phyloP scores from a whole-genome alignment of 176 grass and related monocot genomes.

The Zea luxurians region DNA sequence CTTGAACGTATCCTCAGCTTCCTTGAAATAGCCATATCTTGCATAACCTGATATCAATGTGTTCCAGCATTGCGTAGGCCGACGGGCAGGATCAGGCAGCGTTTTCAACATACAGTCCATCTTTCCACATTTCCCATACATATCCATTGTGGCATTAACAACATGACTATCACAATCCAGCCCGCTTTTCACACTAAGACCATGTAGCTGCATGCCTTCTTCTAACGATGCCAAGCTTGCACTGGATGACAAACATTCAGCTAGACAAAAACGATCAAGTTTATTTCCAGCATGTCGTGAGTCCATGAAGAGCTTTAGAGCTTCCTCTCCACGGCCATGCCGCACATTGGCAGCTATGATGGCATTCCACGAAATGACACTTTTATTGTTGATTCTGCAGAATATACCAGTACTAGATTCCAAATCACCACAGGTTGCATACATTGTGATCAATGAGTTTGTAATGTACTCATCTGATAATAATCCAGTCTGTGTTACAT shows the following conservation, averaged over 20 bases:
- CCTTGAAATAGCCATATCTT: constrained; percentile 65
- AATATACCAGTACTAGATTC: constrained; percentile 73
- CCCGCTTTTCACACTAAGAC: constrained; percentile 65
- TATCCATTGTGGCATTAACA: constrained; percentile 83
- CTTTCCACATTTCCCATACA: constrained; percentile 91
- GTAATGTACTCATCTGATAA: constrained; percentile 66
- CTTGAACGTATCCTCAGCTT: constrained; percentile 74
- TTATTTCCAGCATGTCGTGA: constrained; percentile 57
- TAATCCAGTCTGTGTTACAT: constrained; percentile 59
- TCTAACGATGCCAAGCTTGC: constrained; percentile 79
- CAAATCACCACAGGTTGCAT: constrained; percentile 72
- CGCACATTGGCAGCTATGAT: constrained; percentile 72
- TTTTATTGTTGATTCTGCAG: constrained; percentile 48
- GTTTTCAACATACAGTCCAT: constrained; percentile 69
- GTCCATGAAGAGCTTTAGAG: constrained; percentile 65
- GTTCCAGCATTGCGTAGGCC: constrained; percentile 79
- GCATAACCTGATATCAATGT: constrained; percentile 83
- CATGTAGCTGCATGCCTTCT: constrained; percentile 90
- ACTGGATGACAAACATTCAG: constrained; percentile 65
- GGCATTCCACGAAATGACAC: constrained; percentile 71
- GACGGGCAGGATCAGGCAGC: constrained; percentile 50
- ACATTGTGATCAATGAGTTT: constrained; percentile 88
- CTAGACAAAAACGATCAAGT: constrained; percentile 68
- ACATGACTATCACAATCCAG: constrained; percentile 61
- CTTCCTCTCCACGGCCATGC: constrained; percentile 72